Evolutionary conservation across 2,329 filamentous ascomycete genomes (phyloP), one percentile per base, ranked within the genome.

Genomic region (Verticillium klebahnii): DNA sequence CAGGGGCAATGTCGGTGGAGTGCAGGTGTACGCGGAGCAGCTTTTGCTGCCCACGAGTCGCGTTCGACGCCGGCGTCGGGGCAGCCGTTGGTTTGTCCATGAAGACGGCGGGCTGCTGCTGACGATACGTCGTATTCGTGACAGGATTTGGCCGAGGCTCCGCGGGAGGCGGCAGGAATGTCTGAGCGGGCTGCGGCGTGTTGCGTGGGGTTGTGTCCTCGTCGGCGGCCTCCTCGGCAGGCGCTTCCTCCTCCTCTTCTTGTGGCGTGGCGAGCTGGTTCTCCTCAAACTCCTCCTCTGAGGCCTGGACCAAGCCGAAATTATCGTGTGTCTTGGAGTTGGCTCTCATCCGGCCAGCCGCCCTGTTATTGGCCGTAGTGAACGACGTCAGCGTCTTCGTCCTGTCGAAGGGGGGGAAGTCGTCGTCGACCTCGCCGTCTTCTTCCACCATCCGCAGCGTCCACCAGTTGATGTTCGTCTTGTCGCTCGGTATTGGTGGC

Each of bases 401-500:
- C 39, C 91, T 83, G 62, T 90, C 89, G 50, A 95, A 80, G 0
- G 91, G 88, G 36, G 91, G 90, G 66, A 95, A 95, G 70, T 95
- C 92, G 66, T 92, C 90, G 67, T 96, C 91, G 1, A 94, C 88
- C 70, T 95, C 91, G 57, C 90, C 92, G 61, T 91, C 90, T 70
- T 95, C 87, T 64, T 95, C 88, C 1, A 93, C 90, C 87, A 96
- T 93, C 50, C 91, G 85, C 61, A 96, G 77, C 29, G 88, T 91
- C 89, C 90, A 95, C 79, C 87, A 87, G 70, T 94, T 94, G 67
- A 93, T 88, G 67, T 91, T 92, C 59, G 87, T 79, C 70, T 92
- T 91, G 58, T 88, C 84, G 2, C 78, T 72, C 0, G 86, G 78
- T 11, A 95, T 78, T 0, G 82, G 72, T 3, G 91, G 91, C 65